Evolutionary conservation across 768 basidiomycete species (phyloP).

Genomic region (Hericium rajendrae): DNA sequence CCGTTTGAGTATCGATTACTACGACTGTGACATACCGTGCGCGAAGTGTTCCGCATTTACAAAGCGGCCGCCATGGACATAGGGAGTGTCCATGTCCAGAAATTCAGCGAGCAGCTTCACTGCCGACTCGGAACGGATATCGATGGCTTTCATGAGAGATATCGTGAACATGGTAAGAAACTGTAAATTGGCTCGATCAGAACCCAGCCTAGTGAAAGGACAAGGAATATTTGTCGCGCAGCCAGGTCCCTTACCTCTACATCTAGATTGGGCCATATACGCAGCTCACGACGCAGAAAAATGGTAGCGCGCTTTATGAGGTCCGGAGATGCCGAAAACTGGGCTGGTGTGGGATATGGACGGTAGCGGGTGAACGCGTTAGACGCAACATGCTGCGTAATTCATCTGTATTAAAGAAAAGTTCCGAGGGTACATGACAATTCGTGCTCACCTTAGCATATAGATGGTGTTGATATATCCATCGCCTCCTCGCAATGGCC

Average conservation of each 20-base stretch:
- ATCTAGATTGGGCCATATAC: slow-evolving; percentile 84
- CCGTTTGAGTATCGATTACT: not conserved
- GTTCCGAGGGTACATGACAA: no score
- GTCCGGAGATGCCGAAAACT: slow-evolving; percentile 71
- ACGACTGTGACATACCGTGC: slow-evolving; percentile 52
- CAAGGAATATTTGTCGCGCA: not conserved
- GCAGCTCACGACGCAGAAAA: slow-evolving; percentile 79
- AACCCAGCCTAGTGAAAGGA: not conserved
- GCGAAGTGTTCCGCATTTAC: slow-evolving; percentile 88
- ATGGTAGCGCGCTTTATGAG: slow-evolving; percentile 65
- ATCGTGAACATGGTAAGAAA: slow-evolving; percentile 85
- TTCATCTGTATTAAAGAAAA: no score
- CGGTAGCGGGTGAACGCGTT: slow-evolving; percentile 79
- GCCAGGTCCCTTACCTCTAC: slow-evolving; percentile 53
- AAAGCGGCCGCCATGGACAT: slow-evolving; percentile 44
- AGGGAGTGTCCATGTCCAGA: slow-evolving; percentile 65
- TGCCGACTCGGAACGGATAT: slow-evolving; percentile 85
- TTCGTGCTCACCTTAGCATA: slow-evolving; percentile 68
- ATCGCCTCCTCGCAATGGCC: slow-evolving; percentile 61
- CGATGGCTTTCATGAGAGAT: slow-evolving; percentile 86
- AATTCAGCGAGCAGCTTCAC: slow-evolving; percentile 81
- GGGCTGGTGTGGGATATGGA: slow-evolving; percentile 82
- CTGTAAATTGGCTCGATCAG: slow-evolving; percentile 29
- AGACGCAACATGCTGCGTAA: slow-evolving; percentile 75
- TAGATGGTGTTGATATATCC: slow-evolving; percentile 71